Evolutionary conservation across 2,329 filamentous ascomycete genomes (phyloP).

Genomic region (Nemania sp.): DNA sequence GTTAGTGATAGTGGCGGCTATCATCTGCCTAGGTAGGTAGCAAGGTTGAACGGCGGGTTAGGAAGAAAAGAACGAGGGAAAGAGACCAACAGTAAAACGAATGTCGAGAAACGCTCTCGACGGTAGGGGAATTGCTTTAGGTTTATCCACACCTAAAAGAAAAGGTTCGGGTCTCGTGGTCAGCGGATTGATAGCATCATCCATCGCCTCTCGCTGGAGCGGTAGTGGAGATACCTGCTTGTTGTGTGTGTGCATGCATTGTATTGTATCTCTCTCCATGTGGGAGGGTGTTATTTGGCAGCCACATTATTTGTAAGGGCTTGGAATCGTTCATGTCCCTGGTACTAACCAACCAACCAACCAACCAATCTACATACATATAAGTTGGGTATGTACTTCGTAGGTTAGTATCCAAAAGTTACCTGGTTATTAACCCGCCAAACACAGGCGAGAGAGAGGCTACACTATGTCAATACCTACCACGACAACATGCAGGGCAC

Average conservation of each 20-base stretch:
- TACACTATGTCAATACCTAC: constrained; percentile 1
- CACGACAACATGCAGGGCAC: constrained; percentile 19
- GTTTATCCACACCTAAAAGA: no score
- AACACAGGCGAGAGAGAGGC: constrained; percentile 17
- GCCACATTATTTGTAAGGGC: constrained; percentile 21
- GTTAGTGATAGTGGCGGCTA: no score
- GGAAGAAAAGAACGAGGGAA: neutral
- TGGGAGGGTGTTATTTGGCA: constrained; percentile 18
- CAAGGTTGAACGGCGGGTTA: neutral
- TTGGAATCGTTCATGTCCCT: constrained; percentile 14
- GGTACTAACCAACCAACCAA: neutral
- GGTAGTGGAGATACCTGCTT: constrained; percentile 19
- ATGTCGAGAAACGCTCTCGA: neutral
- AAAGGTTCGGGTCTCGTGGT: no score
- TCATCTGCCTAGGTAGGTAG: no score
- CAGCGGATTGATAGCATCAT: neutral
- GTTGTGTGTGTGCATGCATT: constrained; percentile 21
- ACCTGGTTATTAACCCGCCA: neutral
- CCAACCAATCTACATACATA: no score
- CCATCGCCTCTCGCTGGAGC: constrained; percentile 11
- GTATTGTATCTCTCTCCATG: constrained; percentile 13
- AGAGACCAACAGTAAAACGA: neutral
- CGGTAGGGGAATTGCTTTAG: no score
- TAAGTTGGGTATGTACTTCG: neutral
- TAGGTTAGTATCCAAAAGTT: neutral